Evolutionary conservation across 2,329 filamentous ascomycete species (phyloP), one percentile per base, ranked within the genome.

Genomic region (Akanthomyces uredinophilus): DNA sequence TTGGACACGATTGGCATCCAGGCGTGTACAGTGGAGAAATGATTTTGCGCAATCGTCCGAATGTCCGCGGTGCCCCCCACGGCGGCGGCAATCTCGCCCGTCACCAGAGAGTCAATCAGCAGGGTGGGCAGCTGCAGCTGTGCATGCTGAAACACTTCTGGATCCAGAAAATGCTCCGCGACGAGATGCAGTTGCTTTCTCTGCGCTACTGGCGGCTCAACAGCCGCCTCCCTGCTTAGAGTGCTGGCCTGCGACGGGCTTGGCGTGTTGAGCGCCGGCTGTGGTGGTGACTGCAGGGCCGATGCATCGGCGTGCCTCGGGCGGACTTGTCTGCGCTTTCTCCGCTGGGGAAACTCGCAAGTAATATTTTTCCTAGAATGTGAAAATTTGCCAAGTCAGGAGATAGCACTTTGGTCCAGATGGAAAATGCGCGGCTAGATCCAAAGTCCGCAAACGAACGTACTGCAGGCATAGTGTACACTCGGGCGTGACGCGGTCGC

Each of bases 1-100:
- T 62, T 64, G 44, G 57, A 62, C 14, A 65, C 41, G 20, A 66
- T 62, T 6, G 65, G 65, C 63, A 66, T 65, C 65, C 63, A 66
- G 20, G 62, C 47, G 10, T 66, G 65, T 8, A 64, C 59, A 1
- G 65, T 62, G n/a, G 61, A 41, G 22, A 65, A 66, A 32, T 62
- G 64, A 3, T 37, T 43, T 22, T 61, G 59, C n/a, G 54, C 50
- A 1, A 37, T 64, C n/a, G 41, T 27, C 29, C 63, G 65, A 29
- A 66, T 65, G 41, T 63, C 64, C 14, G 43, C 49, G 18, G 62
- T 49, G 44, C 46, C 49, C 14, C 65, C 65, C 3, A 64, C 59
- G 16, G 57, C n/a, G 11, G 47, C 51, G 14, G n/a, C 18, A 3
- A 60, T 29, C 39, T 39, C 41, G 41, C 54, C 49, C 4, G 58